A percentile compares a stretch with the other conserved stretches of the same genome.
Evolutionary conservation across 1,284 basidiomycete genomes (phyloP).

Genomic region (Macrocystidia cucumis): DNA sequence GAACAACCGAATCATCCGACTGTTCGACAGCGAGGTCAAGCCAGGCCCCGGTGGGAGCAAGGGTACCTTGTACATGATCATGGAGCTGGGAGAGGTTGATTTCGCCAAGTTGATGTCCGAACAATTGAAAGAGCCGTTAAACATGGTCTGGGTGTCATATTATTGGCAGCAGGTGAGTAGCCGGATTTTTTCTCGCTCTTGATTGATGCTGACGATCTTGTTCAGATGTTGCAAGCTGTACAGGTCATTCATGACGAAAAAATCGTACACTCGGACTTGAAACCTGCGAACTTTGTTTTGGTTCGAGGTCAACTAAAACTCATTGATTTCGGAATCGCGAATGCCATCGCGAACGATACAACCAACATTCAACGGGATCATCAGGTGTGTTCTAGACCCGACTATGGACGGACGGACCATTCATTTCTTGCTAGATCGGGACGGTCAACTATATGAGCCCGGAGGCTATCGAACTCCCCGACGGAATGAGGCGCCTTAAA

Average conservation of each 20-base stretch:
- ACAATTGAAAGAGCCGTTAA: conserved; percentile 73
- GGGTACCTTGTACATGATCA: conserved; percentile 72
- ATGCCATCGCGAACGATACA: conserved; percentile 94
- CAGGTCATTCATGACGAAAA: conserved; percentile 94
- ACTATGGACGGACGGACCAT: conserved; percentile 1
- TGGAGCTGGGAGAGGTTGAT: conserved; percentile 94
- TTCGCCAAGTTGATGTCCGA: conserved; percentile 78
- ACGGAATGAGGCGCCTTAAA: conserved; percentile 71
- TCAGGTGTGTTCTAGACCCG: conserved; percentile 45
- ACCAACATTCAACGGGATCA: conserved; percentile 95
- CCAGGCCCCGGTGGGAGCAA: conserved; percentile 54
- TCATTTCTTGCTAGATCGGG: conserved; percentile 53
- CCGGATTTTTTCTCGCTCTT: conserved; percentile 12
- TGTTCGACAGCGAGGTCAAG: conserved; percentile 82
- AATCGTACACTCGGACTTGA: conserved; percentile 94
- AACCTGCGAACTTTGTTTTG: conserved; percentile 94
- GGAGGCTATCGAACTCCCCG: conserved; percentile 81
- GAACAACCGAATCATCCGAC: conserved; percentile 82
- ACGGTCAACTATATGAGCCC: conserved; percentile 97
- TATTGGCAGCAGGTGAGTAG: conserved; percentile 97
- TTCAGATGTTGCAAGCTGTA: conserved; percentile 91
- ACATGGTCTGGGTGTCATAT: conserved; percentile 88
- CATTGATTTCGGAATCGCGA: conserved; percentile 96
- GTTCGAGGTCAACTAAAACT: conserved; percentile 90
- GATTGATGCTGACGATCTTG: conserved; percentile 2